Percentiles rank a stretch among this genome's conserved stretches.
Evolutionary conservation across 2,329 filamentous ascomycete genomes (phyloP).

Genomic region (Penicillium janthinellum): DNA sequence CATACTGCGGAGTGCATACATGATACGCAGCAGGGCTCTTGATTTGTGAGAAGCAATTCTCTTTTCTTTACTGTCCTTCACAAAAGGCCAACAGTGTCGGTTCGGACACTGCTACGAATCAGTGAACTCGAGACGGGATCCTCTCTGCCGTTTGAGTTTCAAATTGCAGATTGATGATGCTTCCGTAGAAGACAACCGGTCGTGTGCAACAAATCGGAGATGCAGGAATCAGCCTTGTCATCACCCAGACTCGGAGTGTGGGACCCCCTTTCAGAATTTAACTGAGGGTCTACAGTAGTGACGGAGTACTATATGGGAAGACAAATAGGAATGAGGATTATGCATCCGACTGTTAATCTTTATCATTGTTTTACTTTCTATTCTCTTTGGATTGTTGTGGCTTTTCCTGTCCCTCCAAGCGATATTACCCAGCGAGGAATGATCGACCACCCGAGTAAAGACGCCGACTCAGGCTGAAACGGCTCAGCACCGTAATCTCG

Average conservation of each 20-base stretch:
- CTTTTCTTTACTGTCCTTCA: background rate
- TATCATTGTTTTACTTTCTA: background rate
- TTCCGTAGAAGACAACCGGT: background rate
- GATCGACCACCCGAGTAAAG: background rate
- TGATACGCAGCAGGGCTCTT: background rate
- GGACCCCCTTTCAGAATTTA: background rate
- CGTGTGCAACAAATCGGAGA: conserved; percentile 7
- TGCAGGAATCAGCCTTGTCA: conserved; percentile 3
- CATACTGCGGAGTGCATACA: background rate
- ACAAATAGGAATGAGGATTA: background rate
- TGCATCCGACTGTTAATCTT: background rate
- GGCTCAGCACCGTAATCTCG: background rate
- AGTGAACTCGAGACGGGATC: background rate
- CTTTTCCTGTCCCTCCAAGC: background rate
- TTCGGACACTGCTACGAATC: background rate
- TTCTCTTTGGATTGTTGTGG: background rate
- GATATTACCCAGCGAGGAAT: background rate
- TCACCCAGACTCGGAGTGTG: background rate
- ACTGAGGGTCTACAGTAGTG: background rate
- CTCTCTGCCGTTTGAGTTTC: background rate
- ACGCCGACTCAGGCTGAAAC: background rate
- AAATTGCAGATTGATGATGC: background rate
- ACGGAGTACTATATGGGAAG: background rate
- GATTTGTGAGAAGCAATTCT: background rate
- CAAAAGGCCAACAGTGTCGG: background rate